Evolutionary conservation across 2,329 filamentous ascomycete species (phyloP).

Genomic region (Ophiostoma piceae): DNA sequence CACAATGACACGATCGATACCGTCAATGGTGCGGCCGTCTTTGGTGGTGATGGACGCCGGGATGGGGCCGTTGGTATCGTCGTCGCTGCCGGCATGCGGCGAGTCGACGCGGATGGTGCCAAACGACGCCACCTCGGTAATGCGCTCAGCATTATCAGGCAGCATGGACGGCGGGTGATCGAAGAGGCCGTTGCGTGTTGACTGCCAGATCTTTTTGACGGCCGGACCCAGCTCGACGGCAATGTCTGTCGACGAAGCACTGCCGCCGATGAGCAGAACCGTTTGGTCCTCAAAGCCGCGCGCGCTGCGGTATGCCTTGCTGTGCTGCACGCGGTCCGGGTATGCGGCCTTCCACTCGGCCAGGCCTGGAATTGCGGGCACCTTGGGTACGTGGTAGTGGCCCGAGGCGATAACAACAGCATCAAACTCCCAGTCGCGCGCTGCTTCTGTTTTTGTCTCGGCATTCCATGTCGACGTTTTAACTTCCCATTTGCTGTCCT

Average conservation of each 20-base stretch:
- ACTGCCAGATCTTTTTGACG: conserved; percentile 42
- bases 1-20: conserved; percentile 58
- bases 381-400: conserved; percentile 59
- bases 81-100: conserved; percentile 12
- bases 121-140: conserved; percentile 49
- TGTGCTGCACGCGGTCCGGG: conserved; percentile 55
- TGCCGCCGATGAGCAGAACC: conserved; percentile 50
- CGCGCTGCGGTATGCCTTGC: conserved; percentile 65
- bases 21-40: conserved; percentile 47
- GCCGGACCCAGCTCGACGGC: conserved; percentile 37
- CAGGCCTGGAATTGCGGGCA: conserved; percentile 58
- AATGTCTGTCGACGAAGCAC: conserved; percentile 42
- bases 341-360: conserved; percentile 51
- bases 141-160: conserved; percentile 47
- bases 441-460: not conserved
- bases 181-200: conserved; percentile 55
- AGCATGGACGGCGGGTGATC: conserved; percentile 52
- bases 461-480: conserved; percentile 19
- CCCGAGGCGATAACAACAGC: conserved; percentile 62
- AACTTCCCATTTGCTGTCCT: conserved; percentile 5
- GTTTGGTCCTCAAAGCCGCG: conserved; percentile 24
- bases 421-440: conserved; percentile 46
- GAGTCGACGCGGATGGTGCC: conserved; percentile 26
- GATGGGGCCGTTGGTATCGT: conserved; percentile 36
- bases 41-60: conserved; percentile 48